Conservation (phyloP, 495 filamentous ascomycete genomes). For the Cercophora newfieldiana region DNA sequence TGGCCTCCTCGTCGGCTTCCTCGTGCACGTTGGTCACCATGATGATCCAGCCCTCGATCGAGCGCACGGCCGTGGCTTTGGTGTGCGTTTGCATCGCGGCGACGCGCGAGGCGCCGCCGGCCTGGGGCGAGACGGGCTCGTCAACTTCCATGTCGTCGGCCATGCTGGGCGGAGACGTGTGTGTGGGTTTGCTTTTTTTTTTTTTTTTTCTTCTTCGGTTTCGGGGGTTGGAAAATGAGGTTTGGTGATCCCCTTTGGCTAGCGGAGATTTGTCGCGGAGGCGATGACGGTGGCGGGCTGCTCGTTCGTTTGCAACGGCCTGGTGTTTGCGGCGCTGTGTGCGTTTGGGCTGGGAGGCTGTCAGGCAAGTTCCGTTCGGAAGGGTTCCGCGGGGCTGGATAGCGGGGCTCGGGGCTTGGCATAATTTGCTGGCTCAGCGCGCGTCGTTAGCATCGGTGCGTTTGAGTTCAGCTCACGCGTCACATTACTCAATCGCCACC, state of each 20-base stretch:
- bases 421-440: background rate
- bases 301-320: too few relatives aligned
- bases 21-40: slow-evolving; percentile 97
- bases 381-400: background rate
- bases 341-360: background rate
- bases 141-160: slow-evolving; percentile 27
- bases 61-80: slow-evolving; percentile 89
- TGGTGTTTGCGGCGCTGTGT: background rate
- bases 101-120: slow-evolving; percentile 47
- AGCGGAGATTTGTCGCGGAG: background rate
- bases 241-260: background rate
- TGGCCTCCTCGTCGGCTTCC: slow-evolving; percentile 93
- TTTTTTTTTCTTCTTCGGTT: background rate
- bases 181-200: background rate
- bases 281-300: background rate
- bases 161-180: slow-evolving; percentile 10
- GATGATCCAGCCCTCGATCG: slow-evolving; percentile 98
- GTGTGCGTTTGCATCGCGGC: slow-evolving; percentile 70
- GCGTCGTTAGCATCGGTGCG: background rate
- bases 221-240: background rate
- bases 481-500: too few relatives aligned
- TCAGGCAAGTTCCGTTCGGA: background rate
- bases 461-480: too few relatives aligned
- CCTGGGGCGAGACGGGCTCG: slow-evolving; percentile 13
- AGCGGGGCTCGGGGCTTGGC: too few relatives aligned